Evolutionary conservation across 345 rosid species (phyloP).

Genomic region (Eucalyptus fibrosa): DNA sequence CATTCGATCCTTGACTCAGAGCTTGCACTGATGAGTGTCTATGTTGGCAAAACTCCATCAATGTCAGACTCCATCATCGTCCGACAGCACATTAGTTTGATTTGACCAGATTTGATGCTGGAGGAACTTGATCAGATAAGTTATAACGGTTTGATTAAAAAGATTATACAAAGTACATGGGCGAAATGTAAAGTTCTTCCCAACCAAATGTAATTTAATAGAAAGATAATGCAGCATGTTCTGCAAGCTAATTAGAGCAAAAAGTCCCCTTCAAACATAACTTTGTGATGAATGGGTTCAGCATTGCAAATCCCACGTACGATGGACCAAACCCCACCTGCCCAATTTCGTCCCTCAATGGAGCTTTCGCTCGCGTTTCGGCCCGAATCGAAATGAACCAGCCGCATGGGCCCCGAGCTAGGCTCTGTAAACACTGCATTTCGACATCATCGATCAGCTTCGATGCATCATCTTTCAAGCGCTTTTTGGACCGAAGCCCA

Average conservation of each 20-base stretch:
- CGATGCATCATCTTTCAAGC: neutral
- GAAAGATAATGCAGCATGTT: neutral
- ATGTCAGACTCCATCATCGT: neutral
- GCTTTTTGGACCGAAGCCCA: neutral
- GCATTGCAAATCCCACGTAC: neutral
- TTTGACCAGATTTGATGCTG: neutral
- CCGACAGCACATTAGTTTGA: accelerated
- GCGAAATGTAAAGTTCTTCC: neutral
- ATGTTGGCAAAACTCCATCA: neutral
- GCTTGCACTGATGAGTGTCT: neutral
- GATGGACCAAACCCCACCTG: neutral
- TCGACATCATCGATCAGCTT: neutral
- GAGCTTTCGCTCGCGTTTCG: neutral
- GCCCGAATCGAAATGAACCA: neutral
- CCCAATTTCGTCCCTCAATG: neutral
- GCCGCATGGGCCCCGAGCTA: neutral
- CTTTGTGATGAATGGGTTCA: neutral
- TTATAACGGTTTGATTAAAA: accelerated
- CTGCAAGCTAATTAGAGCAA: neutral
- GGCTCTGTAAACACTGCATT: accelerated
- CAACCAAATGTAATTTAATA: neutral
- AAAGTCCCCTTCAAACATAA: neutral
- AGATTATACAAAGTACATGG: neutral
- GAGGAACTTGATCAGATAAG: neutral
- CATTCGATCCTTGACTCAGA: neutral